A percentile compares a stretch with the other conserved stretches of the same genome.
These are phyloP conservation scores for Cystobasidium ongulense DNA, from an alignment of 768 basidiomycete genomes.

Conservation along the genomic window DNA sequence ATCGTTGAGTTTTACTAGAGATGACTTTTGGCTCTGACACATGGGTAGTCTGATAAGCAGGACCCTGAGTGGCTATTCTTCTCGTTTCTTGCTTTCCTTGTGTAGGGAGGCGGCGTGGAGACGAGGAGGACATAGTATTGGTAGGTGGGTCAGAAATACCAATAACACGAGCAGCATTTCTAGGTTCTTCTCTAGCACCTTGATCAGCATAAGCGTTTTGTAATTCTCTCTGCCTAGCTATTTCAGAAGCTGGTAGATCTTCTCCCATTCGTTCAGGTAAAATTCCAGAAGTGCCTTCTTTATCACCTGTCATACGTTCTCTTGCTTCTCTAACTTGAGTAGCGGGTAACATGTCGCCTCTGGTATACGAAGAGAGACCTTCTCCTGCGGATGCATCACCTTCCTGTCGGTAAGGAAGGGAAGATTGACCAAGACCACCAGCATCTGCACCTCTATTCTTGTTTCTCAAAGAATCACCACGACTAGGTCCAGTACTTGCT, in stretches of 20 bases:
- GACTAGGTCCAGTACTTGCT: not conserved
- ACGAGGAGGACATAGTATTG: not conserved
- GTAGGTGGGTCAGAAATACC: not conserved
- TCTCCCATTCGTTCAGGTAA: slow-evolving; percentile 9
- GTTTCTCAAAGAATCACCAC: not conserved
- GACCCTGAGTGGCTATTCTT: slow-evolving; percentile 5
- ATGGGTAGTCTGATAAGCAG: not conserved
- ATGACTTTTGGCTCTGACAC: not conserved
- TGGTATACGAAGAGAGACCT: not conserved
- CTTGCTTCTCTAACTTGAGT: not conserved
- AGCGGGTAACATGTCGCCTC: slow-evolving; percentile 4
- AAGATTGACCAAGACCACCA: too few relatives aligned
- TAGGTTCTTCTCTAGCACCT: not conserved
- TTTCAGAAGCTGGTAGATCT: slow-evolving; percentile 16
- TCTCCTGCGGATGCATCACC: too few relatives aligned
- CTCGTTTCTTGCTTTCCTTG: not conserved
- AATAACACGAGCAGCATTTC: not conserved
- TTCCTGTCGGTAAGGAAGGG: not conserved
- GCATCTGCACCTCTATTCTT: not conserved
- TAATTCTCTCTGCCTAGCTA: slow-evolving; percentile 18
- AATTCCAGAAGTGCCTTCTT: not conserved
- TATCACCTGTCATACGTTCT: not conserved
- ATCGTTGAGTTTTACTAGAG: slow-evolving; percentile 1
- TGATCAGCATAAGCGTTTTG: not conserved
- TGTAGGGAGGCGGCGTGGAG: not conserved